A percentile compares a stretch with the other conserved stretches of the same genome.
These are phyloP conservation scores for Schwanniomyces pseudopolymorphus DNA, from an alignment of 805 yeast species.

Conservation along the genomic window DNA sequence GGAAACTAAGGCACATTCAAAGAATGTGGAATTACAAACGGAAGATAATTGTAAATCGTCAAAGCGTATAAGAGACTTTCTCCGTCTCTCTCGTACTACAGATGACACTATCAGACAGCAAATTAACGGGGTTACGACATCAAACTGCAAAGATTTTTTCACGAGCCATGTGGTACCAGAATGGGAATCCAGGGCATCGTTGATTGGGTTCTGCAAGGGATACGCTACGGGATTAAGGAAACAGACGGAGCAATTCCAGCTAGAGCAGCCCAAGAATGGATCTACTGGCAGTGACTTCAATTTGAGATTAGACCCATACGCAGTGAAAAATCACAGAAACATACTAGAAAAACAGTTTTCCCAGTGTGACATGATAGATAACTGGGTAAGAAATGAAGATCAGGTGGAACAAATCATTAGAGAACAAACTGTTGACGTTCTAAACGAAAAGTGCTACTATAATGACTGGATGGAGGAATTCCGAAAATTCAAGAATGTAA, in stretches of 20 bases:
- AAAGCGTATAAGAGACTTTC: conserved; percentile 35
- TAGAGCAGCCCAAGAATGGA: not conserved
- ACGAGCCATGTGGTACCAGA: conserved; percentile 27
- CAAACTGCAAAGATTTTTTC: conserved; percentile 30
- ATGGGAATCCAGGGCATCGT: conserved; percentile 33
- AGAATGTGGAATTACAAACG: conserved; percentile 12
- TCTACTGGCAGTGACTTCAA: conserved; percentile 19
- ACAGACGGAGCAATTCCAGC: conserved; percentile 5
- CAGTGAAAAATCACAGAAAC: conserved; percentile 22
- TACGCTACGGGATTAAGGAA: conserved; percentile 25
- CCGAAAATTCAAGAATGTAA: conserved; percentile 1
- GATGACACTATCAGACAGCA: conserved; percentile 42
- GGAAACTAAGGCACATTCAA: not conserved
- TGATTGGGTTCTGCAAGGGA: conserved; percentile 29
- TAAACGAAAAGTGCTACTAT: conserved; percentile 37
- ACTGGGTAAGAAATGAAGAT: conserved; percentile 37
- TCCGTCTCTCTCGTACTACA: conserved; percentile 39
- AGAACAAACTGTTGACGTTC: conserved; percentile 29
- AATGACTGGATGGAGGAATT: conserved; percentile 36
- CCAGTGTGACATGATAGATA: conserved; percentile 28
- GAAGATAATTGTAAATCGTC: conserved; percentile 36
- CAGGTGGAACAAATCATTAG: conserved; percentile 33
- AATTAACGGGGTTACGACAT: conserved; percentile 26
- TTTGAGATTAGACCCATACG: conserved; percentile 40
- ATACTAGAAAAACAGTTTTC: conserved; percentile 20